Conservation (phyloP, 2,329 filamentous ascomycete species). For the Talaromyces pinophilus region DNA sequence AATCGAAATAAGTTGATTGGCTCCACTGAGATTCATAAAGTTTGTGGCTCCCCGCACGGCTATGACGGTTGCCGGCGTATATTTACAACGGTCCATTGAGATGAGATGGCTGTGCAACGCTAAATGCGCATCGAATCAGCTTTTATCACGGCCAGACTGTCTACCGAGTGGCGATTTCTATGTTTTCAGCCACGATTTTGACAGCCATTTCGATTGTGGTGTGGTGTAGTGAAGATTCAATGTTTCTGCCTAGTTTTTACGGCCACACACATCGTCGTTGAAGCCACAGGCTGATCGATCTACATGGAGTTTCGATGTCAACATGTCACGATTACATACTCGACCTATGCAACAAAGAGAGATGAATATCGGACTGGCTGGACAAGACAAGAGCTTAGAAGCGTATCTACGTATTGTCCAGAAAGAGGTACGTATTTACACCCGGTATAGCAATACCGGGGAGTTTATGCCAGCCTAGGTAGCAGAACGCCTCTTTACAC, state of each 20-base stretch:
- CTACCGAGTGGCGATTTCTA: background rate
- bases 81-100: background rate
- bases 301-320: background rate
- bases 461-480: background rate
- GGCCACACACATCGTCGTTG: background rate
- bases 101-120: background rate
- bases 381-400: background rate
- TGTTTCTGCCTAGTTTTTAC: background rate
- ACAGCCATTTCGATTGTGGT: background rate
- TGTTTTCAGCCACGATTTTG: background rate
- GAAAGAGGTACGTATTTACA: background rate
- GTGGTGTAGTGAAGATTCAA: background rate
- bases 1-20: background rate
- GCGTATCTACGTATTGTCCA: background rate
- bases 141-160: background rate
- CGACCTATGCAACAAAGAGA: background rate
- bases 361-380: background rate
- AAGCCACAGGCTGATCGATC: conserved; percentile 1
- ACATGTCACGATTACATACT: background rate
- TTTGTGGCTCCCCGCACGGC: conserved; percentile 3
- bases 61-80: background rate
- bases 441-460: background rate
- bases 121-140: background rate
- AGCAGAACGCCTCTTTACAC: background rate
- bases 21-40: background rate